Evolutionary conservation across 2,329 filamentous ascomycete genomes (phyloP).

Genomic region (Polychaeton citri): DNA sequence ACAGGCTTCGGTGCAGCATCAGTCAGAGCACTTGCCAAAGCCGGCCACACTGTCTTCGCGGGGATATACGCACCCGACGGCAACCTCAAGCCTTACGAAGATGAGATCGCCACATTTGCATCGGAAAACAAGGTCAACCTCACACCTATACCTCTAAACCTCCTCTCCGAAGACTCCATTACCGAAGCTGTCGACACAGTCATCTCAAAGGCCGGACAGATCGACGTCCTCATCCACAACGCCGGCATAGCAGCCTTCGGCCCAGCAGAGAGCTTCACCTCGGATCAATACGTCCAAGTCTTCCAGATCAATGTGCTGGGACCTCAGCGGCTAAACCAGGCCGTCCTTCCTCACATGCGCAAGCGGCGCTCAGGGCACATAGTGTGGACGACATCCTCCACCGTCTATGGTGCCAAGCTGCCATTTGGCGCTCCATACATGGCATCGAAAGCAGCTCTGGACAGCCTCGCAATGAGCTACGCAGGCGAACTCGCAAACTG

Average conservation of each 20-base stretch:
- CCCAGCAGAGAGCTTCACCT: conserved; percentile 4
- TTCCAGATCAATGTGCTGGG: conserved; percentile 7
- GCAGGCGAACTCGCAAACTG: conserved; percentile 4
- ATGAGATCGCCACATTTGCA: conserved; percentile 2
- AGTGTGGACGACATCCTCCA: conserved; percentile 5
- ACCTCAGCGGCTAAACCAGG: conserved; percentile 5
- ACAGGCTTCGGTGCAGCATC: conserved; percentile 5
- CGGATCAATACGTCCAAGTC: conserved; percentile 3
- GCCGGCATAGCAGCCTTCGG: conserved; percentile 7
- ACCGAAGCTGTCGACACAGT: background rate
- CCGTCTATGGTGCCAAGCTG: conserved; percentile 5
- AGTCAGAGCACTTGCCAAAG: conserved; percentile 1
- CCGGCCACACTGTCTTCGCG: conserved; percentile 3
- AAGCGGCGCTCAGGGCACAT: conserved; percentile 1
- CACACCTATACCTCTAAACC: conserved; percentile 4
- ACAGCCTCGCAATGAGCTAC: conserved; percentile 4
- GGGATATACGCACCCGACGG: conserved; percentile 3
- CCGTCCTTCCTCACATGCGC: conserved; percentile 7
- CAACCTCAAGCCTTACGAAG: conserved; percentile 4
- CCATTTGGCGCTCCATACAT: conserved; percentile 5
- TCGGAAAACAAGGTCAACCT: background rate
- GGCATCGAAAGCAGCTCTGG: conserved; percentile 5
- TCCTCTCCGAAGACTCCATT: conserved; percentile 4
- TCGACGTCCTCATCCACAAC: conserved; percentile 8
- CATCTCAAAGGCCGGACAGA: background rate